Evolutionary conservation across 257 asterid genomes (phyloP).

Genomic region (Fraxinus americana): DNA sequence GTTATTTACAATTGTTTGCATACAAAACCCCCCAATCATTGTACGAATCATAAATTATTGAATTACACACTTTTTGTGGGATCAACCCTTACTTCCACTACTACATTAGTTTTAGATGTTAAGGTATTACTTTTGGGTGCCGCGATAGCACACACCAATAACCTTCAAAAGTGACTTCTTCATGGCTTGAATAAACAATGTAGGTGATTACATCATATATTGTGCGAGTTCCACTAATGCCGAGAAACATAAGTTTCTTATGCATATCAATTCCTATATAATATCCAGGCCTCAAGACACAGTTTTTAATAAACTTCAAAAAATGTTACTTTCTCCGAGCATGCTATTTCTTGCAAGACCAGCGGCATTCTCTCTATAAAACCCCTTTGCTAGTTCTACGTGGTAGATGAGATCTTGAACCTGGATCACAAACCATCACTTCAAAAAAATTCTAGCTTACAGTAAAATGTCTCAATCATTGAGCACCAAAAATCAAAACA

Average conservation of each 20-base stretch:
- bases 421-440: constrained; percentile 39
- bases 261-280: constrained; percentile 78
- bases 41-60: too few species aligned
- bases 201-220: constrained; percentile 85
- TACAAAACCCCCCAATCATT: too few species aligned
- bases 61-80: too few species aligned
- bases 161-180: constrained; percentile 77
- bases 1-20: too few species aligned
- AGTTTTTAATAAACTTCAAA: constrained; percentile 70
- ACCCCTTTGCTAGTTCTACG: constrained; percentile 83
- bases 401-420: constrained; percentile 88
- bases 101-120: too few species aligned
- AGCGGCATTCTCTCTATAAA: constrained; percentile 66
- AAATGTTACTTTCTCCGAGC: constrained; percentile 74
- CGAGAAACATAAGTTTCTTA: constrained; percentile 72
- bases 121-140: too few species aligned
- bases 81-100: too few species aligned
- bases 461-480: not conserved
- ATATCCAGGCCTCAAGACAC: constrained; percentile 86
- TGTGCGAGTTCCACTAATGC: constrained; percentile 91
- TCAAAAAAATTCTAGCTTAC: constrained; percentile 6
- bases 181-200: constrained; percentile 74
- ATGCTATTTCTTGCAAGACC: constrained; percentile 75
- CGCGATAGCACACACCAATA: too few species aligned
- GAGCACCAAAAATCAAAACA: not conserved